phyloP scores from a whole-genome alignment of 768 basidiomycete genomes.

The Auricularia cornea region DNA sequence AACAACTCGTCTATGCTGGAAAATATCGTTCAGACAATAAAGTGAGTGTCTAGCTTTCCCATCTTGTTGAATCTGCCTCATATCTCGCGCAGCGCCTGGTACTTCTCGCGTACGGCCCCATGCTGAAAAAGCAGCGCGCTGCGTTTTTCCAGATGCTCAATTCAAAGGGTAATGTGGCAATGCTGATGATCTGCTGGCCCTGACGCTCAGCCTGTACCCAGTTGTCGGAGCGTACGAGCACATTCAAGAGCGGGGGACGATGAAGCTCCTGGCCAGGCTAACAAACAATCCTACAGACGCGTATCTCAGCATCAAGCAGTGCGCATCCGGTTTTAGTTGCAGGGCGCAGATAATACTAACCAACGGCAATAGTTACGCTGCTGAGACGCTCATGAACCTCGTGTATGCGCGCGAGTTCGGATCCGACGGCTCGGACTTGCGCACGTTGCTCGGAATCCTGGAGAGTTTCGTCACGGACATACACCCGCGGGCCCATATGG shows the following conservation, averaged over 20 bases:
- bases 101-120: conserved; percentile 11
- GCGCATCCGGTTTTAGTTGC: neutral
- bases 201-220: too few species aligned
- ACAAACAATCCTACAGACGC: neutral
- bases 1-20: conserved; percentile 13
- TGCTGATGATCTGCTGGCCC: neutral
- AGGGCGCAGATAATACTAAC: too few species aligned
- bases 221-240: neutral
- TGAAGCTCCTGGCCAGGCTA: neutral
- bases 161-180: neutral
- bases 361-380: neutral
- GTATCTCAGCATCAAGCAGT: neutral
- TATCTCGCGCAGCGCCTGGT: conserved; percentile 7
- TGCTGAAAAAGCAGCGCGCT: conserved; percentile 10
- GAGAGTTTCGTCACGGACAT: conserved; percentile 18
- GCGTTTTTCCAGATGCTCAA: conserved; percentile 13
- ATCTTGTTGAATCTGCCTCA: neutral
- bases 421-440: conserved; percentile 17
- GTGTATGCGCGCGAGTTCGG: neutral
- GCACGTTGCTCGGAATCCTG: conserved; percentile 14
- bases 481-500: conserved; percentile 12
- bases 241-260: neutral
- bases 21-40: conserved; percentile 13
- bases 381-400: neutral
- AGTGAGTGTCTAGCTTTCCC: neutral